Conservation (phyloP, 768 basidiomycete genomes). For the Galerina marginata region DNA sequence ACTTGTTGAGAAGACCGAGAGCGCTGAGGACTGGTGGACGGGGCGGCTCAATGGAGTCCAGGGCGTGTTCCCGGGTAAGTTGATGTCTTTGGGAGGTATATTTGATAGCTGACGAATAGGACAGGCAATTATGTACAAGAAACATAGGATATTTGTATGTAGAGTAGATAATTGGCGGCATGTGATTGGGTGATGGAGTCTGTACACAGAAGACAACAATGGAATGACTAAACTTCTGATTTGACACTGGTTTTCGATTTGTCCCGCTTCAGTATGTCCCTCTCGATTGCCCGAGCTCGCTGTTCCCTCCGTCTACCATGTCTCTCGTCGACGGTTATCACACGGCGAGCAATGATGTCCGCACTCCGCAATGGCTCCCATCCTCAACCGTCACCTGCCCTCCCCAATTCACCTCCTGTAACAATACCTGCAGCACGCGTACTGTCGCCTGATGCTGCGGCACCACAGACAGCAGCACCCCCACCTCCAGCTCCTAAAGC, state of each 20-base stretch:
- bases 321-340: constrained; percentile 38
- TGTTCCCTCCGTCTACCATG: constrained; percentile 37
- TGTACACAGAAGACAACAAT: constrained; percentile 31
- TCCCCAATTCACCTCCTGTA: constrained; percentile 56
- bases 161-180: constrained; percentile 22
- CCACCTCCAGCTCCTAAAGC: constrained; percentile 73
- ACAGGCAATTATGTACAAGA: constrained; percentile 76
- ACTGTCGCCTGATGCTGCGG: constrained; percentile 62
- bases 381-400: constrained; percentile 31
- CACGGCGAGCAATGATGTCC: constrained; percentile 72
- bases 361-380: constrained; percentile 49
- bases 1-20: constrained; percentile 81
- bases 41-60: constrained; percentile 81
- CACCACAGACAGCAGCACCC: constrained; percentile 74
- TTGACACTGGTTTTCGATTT: constrained; percentile 16
- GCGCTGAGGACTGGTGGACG: constrained; percentile 97
- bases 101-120: constrained; percentile 8
- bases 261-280: constrained; percentile 25
- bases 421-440: constrained; percentile 50
- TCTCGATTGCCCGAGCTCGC: constrained; percentile 35
- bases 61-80: constrained; percentile 88
- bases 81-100: not conserved
- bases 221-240: constrained; percentile 7
- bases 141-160: constrained; percentile 26
- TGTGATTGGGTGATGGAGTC: constrained; percentile 33